These are phyloP conservation scores for Calocera viscosa DNA, from an alignment of 768 basidiomycete genomes.

Conservation along the genomic window DNA sequence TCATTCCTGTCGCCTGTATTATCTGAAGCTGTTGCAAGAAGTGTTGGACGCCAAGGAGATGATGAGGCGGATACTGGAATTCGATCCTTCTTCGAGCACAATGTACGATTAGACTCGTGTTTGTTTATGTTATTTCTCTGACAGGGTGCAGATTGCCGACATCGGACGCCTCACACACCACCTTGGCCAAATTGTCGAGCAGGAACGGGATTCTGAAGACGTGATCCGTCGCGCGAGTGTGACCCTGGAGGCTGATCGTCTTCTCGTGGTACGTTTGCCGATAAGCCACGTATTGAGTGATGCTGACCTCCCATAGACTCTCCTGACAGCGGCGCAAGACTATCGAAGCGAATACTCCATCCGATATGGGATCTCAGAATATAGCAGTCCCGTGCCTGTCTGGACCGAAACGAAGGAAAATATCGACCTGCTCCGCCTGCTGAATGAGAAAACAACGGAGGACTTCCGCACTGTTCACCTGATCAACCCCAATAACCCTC, in stretches of 20 bases:
- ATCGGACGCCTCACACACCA: conserved; percentile 57
- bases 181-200: conserved; percentile 38
- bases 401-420: not conserved
- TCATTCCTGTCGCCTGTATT: not conserved
- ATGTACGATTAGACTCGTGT: conserved; percentile 21
- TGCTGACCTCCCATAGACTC: not conserved
- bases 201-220: conserved; percentile 4
- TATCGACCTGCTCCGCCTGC: not conserved
- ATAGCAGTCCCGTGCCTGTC: not conserved
- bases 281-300: not conserved
- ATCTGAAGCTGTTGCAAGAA: not conserved
- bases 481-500: not conserved
- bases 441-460: not conserved
- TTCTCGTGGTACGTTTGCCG: not conserved
- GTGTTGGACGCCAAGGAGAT: conserved; percentile 38
- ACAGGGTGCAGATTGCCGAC: conserved; percentile 35
- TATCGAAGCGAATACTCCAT: not conserved
- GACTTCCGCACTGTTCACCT: not conserved
- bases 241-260: not conserved
- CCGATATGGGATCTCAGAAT: not conserved
- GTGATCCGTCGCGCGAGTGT: not conserved
- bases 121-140: not conserved
- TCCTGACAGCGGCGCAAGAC: not conserved
- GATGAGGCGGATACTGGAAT: conserved; percentile 58
- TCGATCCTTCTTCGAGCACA: conserved; percentile 70